phyloP scores from a whole-genome alignment of 2,329 filamentous ascomycete species.

The Nigrospora sphaerica region DNA sequence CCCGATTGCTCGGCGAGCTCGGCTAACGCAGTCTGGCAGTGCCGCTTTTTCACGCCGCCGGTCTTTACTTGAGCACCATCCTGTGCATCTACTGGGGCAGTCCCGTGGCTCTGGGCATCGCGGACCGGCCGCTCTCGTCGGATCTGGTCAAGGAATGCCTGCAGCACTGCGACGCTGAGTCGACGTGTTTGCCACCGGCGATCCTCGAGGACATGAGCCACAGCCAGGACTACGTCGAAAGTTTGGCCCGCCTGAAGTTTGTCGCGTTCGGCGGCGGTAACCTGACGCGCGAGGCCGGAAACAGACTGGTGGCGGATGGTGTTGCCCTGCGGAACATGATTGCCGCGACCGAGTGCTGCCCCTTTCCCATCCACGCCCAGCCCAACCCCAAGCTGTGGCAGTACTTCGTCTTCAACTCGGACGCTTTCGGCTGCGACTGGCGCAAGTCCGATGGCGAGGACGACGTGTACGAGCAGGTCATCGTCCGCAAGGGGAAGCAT shows the following conservation, averaged over 20 bases:
- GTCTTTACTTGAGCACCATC: constrained; percentile 15
- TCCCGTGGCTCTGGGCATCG: constrained; percentile 19
- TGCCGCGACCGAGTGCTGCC: constrained; percentile 32
- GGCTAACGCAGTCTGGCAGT: constrained; percentile 11
- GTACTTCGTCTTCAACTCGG: constrained; percentile 33
- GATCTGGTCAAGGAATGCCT: constrained; percentile 25
- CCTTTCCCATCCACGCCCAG: constrained; percentile 27
- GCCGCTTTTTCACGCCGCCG: constrained; percentile 32
- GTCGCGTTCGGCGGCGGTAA: constrained; percentile 32
- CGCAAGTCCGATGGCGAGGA: constrained; percentile 16
- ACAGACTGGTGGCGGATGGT: constrained; percentile 27
- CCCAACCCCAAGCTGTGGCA: constrained; percentile 28
- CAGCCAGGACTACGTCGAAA: constrained; percentile 17
- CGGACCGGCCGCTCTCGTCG: constrained; percentile 25
- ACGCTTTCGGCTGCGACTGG: constrained; percentile 34
- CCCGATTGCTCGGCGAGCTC: not conserved
- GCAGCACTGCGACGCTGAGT: constrained; percentile 16
- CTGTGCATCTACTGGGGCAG: constrained; percentile 22
- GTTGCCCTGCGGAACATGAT: constrained; percentile 28
- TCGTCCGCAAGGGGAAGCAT: constrained; percentile 13
- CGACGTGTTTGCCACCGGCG: constrained; percentile 26
- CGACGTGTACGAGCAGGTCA: constrained; percentile 20
- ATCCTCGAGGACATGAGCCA: constrained; percentile 36
- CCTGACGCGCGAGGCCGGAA: constrained; percentile 27
- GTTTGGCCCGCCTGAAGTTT: constrained; percentile 23